phyloP scores from a whole-genome alignment of 495 filamentous ascomycete species.

The Aspergillus avenaceus region DNA sequence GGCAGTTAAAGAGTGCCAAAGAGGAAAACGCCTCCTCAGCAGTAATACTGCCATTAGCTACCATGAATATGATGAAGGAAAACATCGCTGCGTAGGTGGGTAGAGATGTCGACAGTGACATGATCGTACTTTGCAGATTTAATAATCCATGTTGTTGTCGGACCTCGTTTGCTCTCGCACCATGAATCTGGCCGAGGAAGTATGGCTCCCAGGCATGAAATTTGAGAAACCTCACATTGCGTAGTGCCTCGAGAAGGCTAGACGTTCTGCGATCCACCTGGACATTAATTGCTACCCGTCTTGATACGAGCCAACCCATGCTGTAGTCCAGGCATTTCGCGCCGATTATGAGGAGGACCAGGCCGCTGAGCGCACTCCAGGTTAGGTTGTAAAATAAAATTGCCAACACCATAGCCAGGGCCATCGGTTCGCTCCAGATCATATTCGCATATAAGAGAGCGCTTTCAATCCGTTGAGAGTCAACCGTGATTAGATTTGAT shows the following conservation, averaged over 20 bases:
- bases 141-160: not conserved
- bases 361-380: not conserved
- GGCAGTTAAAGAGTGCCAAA: not conserved
- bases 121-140: not conserved
- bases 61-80: not conserved
- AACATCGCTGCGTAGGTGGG: not conserved
- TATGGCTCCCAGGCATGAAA: constrained; percentile 1
- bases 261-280: not conserved
- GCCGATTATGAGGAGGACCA: not conserved
- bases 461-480: not conserved
- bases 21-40: not conserved
- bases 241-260: not conserved
- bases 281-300: not conserved
- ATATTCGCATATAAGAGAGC: not conserved
- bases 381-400: not conserved
- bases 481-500: not conserved
- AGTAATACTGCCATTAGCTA: not conserved
- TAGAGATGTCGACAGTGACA: not conserved
- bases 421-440: constrained; percentile 1
- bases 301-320: not conserved
- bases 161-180: not conserved
- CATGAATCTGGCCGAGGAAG: not conserved
- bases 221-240: not conserved
- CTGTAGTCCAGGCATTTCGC: not conserved
- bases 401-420: not conserved